These are phyloP conservation scores for Halophytophthora batemanensis DNA, from an alignment of 352 stramenopile species.

Conservation along the genomic window DNA sequence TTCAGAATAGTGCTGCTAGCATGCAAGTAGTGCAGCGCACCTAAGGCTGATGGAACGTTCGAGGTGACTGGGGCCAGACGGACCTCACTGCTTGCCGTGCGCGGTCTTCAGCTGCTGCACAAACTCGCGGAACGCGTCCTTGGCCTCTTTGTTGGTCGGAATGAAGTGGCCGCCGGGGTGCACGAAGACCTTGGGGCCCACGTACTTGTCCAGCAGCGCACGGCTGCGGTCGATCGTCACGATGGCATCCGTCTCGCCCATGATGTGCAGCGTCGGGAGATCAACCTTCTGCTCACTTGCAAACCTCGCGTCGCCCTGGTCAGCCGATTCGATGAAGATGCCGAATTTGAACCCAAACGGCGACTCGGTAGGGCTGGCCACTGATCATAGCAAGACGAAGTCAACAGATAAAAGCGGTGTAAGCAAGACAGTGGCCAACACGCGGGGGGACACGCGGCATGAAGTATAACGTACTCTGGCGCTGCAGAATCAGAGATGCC, in stretches of 20 bases:
- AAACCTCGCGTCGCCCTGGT: slow-evolving; percentile 21
- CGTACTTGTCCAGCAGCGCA: slow-evolving; percentile 47
- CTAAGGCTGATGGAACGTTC: no score
- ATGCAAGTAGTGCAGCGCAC: no score
- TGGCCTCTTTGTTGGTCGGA: slow-evolving; percentile 76
- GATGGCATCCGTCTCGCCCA: slow-evolving; percentile 68
- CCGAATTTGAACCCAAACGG: slow-evolving; percentile 65
- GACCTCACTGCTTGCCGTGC: no score
- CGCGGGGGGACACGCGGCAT: not conserved
- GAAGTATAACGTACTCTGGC: slow-evolving; percentile 46
- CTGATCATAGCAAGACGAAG: slow-evolving; percentile 3
- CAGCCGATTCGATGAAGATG: slow-evolving; percentile 61
- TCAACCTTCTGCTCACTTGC: slow-evolving; percentile 34
- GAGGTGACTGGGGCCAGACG: no score
- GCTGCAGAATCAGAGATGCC: slow-evolving; percentile 54
- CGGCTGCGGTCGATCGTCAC: slow-evolving; percentile 48
- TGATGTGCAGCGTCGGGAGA: slow-evolving; percentile 75
- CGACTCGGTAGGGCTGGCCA: slow-evolving; percentile 33
- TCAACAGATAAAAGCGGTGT: not conserved
- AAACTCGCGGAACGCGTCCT: slow-evolving; percentile 59
- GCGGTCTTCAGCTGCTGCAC: slow-evolving; percentile 7
- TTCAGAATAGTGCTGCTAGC: not conserved
- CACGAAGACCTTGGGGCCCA: slow-evolving; percentile 45
- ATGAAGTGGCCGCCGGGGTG: slow-evolving; percentile 78
- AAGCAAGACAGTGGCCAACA: not conserved